These are phyloP conservation scores for Sambucus nigra DNA, from an alignment of 129 eudicot genomes.

Conservation along the genomic window DNA sequence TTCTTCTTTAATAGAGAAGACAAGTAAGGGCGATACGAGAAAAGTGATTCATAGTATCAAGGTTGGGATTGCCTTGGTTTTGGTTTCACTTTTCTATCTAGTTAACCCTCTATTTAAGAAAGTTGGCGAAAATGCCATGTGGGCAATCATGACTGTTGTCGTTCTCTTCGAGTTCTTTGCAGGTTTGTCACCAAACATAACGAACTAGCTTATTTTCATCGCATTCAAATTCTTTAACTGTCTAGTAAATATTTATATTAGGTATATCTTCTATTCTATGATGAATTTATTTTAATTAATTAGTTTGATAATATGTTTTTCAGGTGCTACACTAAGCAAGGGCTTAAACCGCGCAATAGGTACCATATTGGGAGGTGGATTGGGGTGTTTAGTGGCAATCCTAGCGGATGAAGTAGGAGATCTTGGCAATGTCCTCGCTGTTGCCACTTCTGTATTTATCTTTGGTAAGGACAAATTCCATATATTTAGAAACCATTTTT, in stretches of 20 bases:
- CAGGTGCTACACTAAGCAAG: constrained; percentile 87
- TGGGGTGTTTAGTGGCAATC: constrained; percentile 67
- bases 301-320: background rate
- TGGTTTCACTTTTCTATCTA: constrained; percentile 67
- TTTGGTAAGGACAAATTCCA: constrained; percentile 35
- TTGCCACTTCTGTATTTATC: constrained; percentile 47
- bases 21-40: constrained; percentile 17
- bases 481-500: background rate
- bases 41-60: constrained; percentile 53
- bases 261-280: too few species aligned
- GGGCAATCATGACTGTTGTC: constrained; percentile 94
- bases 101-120: constrained; percentile 60
- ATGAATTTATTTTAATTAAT: background rate
- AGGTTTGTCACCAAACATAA: constrained; percentile 31
- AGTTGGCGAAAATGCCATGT: constrained; percentile 84
- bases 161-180: constrained; percentile 80
- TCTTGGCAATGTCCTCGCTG: constrained; percentile 43
- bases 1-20: constrained; percentile 23
- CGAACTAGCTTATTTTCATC: too few species aligned
- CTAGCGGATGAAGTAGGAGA: constrained; percentile 51
- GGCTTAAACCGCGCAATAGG: constrained; percentile 77
- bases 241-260: too few species aligned
- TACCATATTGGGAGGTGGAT: constrained; percentile 66
- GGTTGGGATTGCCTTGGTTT: constrained; percentile 71
- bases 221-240: background rate